phyloP scores from a whole-genome alignment of 2,329 filamentous ascomycete genomes.

The Colletotrichum simmondsii region DNA sequence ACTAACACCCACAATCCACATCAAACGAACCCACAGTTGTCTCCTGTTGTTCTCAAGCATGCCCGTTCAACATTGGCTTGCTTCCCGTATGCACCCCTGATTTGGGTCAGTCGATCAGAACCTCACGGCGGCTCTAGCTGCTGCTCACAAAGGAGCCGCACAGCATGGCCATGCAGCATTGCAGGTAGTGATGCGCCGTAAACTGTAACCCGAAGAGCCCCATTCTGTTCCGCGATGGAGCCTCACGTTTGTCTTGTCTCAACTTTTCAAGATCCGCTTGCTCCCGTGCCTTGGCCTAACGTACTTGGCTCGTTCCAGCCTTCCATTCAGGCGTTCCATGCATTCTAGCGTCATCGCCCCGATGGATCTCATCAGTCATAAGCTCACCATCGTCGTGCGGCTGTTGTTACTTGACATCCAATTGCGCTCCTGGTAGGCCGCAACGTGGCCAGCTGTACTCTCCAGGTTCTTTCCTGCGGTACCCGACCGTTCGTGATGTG shows the following conservation, averaged over 20 bases:
- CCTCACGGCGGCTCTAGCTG: constrained; percentile 5
- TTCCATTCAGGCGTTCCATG: constrained; percentile 28
- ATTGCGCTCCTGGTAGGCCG: constrained; percentile 7
- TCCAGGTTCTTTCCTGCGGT: constrained; percentile 1
- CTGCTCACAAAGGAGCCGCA: constrained; percentile 18
- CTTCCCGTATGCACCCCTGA: constrained; percentile 11
- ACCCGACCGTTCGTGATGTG: constrained; percentile 9
- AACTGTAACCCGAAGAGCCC: constrained; percentile 14
- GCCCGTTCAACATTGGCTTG: neutral
- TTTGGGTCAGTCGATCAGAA: constrained; percentile 11
- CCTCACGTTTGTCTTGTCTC: constrained; percentile 8
- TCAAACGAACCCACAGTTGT: constrained; percentile 3
- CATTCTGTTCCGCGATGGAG: constrained; percentile 30
- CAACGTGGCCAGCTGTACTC: constrained; percentile 21
- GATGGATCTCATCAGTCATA: constrained; percentile 36
- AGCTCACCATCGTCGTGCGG: constrained; percentile 31
- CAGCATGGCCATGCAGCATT: neutral
- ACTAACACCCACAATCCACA: neutral
- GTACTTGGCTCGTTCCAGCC: constrained; percentile 23
- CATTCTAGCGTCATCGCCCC: constrained; percentile 18
- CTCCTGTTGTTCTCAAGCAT: constrained; percentile 16
- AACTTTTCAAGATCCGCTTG: constrained; percentile 27
- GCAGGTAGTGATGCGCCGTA: neutral
- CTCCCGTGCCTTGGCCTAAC: constrained; percentile 27
- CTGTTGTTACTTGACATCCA: constrained; percentile 15